phyloP scores from a whole-genome alignment of 2,329 filamentous ascomycete genomes.

The Diplodia mutila region DNA sequence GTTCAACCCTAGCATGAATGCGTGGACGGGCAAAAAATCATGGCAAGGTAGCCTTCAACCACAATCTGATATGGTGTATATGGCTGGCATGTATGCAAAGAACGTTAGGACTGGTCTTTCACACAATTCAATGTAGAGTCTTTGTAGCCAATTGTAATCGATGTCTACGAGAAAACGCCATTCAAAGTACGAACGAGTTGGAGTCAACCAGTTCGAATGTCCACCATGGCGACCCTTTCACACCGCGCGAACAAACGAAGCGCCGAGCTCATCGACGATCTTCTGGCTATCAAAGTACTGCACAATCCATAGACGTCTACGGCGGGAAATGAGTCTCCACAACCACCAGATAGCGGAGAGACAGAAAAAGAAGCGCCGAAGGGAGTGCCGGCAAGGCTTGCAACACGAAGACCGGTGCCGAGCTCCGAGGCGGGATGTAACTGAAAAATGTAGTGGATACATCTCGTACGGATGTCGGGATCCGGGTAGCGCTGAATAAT shows the following conservation, averaged over 20 bases:
- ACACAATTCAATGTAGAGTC: neutral
- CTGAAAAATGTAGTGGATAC: neutral
- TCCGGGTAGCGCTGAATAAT: neutral
- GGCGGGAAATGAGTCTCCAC: neutral
- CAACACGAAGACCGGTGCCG: neutral
- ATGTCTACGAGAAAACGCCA: neutral
- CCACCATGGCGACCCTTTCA: neutral
- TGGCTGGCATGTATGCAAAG: neutral
- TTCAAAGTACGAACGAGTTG: neutral
- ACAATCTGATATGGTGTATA: neutral
- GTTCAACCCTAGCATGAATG: no score
- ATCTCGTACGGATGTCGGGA: constrained; percentile 1
- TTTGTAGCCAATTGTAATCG: neutral
- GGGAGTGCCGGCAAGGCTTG: neutral
- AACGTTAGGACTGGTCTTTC: neutral
- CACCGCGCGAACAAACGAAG: neutral
- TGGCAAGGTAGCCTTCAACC: no score
- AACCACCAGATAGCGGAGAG: neutral
- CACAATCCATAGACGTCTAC: neutral
- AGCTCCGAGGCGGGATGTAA: neutral
- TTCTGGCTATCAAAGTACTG: neutral
- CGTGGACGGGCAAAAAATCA: neutral
- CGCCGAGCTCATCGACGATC: neutral
- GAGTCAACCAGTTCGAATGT: neutral
- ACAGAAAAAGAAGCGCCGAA: neutral